Evolutionary conservation across 257 asterid species (phyloP).

Genomic region (Solanum neorickii): DNA sequence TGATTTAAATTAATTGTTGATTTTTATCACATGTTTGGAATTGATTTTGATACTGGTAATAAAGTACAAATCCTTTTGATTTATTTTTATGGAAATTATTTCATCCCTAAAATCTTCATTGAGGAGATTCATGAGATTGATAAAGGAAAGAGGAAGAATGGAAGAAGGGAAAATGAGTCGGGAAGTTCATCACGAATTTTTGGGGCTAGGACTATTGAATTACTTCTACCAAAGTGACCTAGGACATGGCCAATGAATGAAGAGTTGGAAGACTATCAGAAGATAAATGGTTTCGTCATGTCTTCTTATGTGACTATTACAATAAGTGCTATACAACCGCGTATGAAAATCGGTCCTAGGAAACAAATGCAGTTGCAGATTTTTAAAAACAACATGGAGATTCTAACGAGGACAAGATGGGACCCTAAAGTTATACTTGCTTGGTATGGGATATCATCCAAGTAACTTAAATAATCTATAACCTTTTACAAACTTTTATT

Average conservation of each 20-base stretch:
- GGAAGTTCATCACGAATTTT: constrained; percentile 17
- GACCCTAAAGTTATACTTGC: constrained; percentile 33
- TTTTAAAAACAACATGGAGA: constrained; percentile 33
- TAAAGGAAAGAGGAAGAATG: background rate
- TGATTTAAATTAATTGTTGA: constrained; percentile 33
- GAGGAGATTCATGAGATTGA: background rate
- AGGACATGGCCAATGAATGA: constrained; percentile 22
- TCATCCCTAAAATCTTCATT: constrained; percentile 44
- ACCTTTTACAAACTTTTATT: no score
- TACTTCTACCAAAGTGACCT: constrained; percentile 41
- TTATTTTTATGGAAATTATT: constrained; percentile 48
- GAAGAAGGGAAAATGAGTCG: background rate
- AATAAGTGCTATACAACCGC: constrained; percentile 33
- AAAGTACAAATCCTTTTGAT: constrained; percentile 63
- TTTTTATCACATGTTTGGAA: constrained; percentile 56
- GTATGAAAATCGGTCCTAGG: constrained; percentile 17
- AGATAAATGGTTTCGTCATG: constrained; percentile 18
- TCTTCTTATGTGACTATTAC: constrained; percentile 10
- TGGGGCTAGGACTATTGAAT: background rate
- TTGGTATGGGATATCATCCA: constrained; percentile 58
- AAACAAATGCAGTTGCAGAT: constrained; percentile 4
- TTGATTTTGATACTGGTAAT: constrained; percentile 27
- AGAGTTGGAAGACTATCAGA: constrained; percentile 7
- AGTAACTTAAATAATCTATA: background rate
- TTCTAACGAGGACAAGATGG: constrained; percentile 37